Evolutionary conservation across 2,329 filamentous ascomycete genomes (phyloP), one percentile per base, ranked within the genome.

Genomic region (Ceratocystis ficicola): DNA sequence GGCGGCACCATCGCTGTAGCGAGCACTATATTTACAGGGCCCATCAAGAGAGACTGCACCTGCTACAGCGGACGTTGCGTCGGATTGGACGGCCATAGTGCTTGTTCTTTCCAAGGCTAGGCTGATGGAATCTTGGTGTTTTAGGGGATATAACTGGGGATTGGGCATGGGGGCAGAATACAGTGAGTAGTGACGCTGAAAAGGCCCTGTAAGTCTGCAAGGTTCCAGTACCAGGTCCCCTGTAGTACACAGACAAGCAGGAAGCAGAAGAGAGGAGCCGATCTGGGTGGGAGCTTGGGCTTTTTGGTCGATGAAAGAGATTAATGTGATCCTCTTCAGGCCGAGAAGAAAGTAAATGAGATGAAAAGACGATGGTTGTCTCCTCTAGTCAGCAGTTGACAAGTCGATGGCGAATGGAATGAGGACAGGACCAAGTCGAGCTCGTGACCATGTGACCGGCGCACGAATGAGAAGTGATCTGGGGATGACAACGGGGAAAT

Each of bases 201-300:
- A 41, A 50, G 48, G n/a, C 6, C 48, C 52, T 57, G 52, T 57
- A 57, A 32, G 8, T 6, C 30, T 32, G 28, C 52, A 10, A 30
- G 12, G 52, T 57, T 17, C 8, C 17, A 32, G 22, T 17, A 15
- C 22, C 2, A 15, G 52, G 52, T 25, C 52, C 52, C 52, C 52
- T 57, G 52, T 57, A 57, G 22, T 25, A 57, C 52, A 57, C 52
- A 25, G 52, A 57, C 52, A 25, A 50, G 22, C 20, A 50, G 48
- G 48, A 50, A 20, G 48, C 52, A 57, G 52, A 41, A 41, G 12
- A 30, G 15, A 57, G 17, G 25, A 32, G 52, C 52, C 28, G 52
- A 32, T 15, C 52, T 12, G 10, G 52, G 52, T 15, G 52, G 52
- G 52, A 57, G 52, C 52, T 57, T 57, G 52, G 52, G 28, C 52